A percentile compares a stretch with the other conserved stretches of the same genome.
Conservation (phyloP, 768 basidiomycete genomes). For the Rhodotorula babjevae region DNA sequence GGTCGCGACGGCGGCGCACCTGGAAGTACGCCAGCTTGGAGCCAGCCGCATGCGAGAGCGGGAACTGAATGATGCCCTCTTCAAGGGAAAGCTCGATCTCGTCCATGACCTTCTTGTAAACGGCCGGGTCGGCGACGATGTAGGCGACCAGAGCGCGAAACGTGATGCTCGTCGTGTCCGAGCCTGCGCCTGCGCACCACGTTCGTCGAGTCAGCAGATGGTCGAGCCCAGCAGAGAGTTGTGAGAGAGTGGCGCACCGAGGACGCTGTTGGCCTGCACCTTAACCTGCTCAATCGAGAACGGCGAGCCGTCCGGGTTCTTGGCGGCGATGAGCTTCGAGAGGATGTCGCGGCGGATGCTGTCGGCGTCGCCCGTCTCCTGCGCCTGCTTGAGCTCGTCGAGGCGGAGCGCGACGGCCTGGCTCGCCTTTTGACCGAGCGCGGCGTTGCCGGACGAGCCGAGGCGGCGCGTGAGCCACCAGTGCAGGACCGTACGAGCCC, state of each 20-base stretch:
- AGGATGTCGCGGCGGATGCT: background rate
- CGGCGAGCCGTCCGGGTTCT: conserved; percentile 9
- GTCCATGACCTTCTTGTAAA: conserved; percentile 1
- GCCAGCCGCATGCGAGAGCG: background rate
- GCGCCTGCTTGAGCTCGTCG: background rate
- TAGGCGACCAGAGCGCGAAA: conserved; percentile 12
- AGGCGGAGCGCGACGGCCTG: background rate
- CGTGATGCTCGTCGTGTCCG: conserved; percentile 17
- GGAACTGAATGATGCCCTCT: background rate
- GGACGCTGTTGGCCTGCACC: conserved; percentile 3
- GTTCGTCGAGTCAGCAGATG: rapidly evolving
- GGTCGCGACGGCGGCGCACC: background rate
- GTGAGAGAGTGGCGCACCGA: background rate
- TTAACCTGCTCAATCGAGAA: conserved; percentile 7
- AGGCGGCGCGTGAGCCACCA: conserved; percentile 1
- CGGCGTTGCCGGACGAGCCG: conserved; percentile 2
- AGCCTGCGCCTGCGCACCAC: background rate
- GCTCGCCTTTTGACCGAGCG: background rate
- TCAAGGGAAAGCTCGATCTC: conserved; percentile 5
- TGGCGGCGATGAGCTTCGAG: conserved; percentile 4
- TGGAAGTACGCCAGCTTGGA: background rate
- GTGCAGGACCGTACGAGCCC: background rate
- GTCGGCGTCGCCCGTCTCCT: background rate
- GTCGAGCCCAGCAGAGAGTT: no score
- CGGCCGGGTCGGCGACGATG: conserved; percentile 4